Percentiles rank a stretch among this genome's conserved stretches.
Evolutionary conservation across 352 stramenopile species (phyloP).

Genomic region (Globisporangium paroecandrum): DNA sequence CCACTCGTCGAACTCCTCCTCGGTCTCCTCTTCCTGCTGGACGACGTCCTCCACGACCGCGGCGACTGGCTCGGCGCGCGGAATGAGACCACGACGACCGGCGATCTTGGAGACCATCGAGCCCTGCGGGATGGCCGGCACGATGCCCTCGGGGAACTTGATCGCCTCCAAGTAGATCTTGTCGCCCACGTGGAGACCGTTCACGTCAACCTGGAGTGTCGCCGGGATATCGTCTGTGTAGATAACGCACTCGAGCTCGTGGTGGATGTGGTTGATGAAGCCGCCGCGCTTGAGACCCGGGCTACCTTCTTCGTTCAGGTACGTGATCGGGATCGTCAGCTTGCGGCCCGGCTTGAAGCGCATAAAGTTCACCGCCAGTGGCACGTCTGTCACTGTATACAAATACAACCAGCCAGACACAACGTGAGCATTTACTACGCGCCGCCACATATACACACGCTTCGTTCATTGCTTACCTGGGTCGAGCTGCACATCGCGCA

Average conservation of each 20-base stretch:
- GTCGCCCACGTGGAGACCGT: conserved; percentile 83
- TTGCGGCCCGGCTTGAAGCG: conserved; percentile 89
- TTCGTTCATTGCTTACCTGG: conserved; percentile 33
- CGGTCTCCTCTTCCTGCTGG: conserved; percentile 51
- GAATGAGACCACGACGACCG: conserved; percentile 81
- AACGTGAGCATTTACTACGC: neutral
- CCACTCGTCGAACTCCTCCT: conserved; percentile 85
- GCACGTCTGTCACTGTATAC: conserved; percentile 63
- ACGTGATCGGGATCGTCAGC: conserved; percentile 89
- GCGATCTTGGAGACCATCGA: conserved; percentile 85
- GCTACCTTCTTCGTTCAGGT: conserved; percentile 92
- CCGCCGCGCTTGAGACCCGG: conserved; percentile 93
- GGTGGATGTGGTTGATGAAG: conserved; percentile 91
- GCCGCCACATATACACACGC: neutral
- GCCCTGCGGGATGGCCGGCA: conserved; percentile 52
- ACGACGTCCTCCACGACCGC: conserved; percentile 67
- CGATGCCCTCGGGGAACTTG: conserved; percentile 71
- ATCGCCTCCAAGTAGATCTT: conserved; percentile 78
- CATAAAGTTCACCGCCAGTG: conserved; percentile 89
- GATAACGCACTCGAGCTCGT: conserved; percentile 78
- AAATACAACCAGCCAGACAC: neutral
- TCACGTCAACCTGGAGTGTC: conserved; percentile 82
- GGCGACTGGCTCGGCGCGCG: conserved; percentile 57
- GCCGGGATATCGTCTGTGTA: conserved; percentile 72
- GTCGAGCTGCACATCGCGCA: conserved; percentile 86